Evolutionary conservation across 2,329 filamentous ascomycete species (phyloP).

Genomic region (Colletotrichum navitas): DNA sequence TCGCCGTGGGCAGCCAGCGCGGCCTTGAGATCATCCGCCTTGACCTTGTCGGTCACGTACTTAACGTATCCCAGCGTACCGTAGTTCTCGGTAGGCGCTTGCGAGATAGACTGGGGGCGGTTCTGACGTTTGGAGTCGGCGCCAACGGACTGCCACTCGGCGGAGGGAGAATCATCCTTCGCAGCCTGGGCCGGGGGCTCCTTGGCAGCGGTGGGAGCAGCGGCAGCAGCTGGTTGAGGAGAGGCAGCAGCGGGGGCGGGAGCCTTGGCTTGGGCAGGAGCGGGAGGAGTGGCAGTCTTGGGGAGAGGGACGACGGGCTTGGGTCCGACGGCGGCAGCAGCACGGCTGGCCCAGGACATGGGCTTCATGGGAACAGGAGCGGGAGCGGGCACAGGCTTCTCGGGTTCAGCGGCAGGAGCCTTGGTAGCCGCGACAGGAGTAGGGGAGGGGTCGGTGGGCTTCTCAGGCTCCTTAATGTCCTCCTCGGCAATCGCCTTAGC

Average conservation of each 20-base stretch:
- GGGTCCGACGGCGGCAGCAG: conserved; percentile 68
- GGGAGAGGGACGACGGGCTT: conserved; percentile 65
- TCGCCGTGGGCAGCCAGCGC: conserved; percentile 80
- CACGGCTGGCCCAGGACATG: conserved; percentile 81
- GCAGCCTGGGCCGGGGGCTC: conserved; percentile 52
- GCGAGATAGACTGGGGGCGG: conserved; percentile 75
- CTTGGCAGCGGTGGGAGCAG: conserved; percentile 56
- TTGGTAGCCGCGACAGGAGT: conserved; percentile 61
- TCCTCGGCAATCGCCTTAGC: conserved; percentile 67
- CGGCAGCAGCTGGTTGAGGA: conserved; percentile 52
- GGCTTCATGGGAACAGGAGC: conserved; percentile 68
- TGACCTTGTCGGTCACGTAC: conserved; percentile 91
- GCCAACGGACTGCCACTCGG: conserved; percentile 91
- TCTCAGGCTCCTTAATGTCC: conserved; percentile 69
- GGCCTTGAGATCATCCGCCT: conserved; percentile 77
- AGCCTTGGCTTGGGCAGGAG: conserved; percentile 65
- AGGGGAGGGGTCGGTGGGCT: conserved; percentile 73
- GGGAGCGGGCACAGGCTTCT: conserved; percentile 62
- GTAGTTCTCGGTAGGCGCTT: conserved; percentile 75
- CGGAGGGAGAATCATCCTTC: conserved; percentile 65
- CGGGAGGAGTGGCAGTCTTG: conserved; percentile 69
- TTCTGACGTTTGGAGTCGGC: conserved; percentile 87
- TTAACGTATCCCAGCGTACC: conserved; percentile 91
- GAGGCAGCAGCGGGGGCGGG: conserved; percentile 62
- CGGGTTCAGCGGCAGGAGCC: conserved; percentile 59